Evolutionary conservation across 2,329 filamentous ascomycete species (phyloP), one percentile per base, ranked within the genome.

Genomic region (Ilyonectria sp.): DNA sequence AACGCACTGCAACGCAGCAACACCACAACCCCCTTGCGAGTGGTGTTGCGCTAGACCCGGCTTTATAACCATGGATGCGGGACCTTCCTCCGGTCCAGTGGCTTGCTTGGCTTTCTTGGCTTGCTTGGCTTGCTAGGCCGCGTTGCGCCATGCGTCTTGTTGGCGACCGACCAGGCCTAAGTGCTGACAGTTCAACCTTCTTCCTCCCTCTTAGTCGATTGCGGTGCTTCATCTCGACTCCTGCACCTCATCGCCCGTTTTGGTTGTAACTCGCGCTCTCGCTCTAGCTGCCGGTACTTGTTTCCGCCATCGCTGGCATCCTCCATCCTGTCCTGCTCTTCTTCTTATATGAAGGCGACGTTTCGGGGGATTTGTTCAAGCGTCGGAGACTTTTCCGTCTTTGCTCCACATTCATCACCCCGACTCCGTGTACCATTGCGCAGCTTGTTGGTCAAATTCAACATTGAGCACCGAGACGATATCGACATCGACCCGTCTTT

Each of bases 291-390:
- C 17, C 29, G 43, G 43, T 44, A n/a, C 21, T 43, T 33, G 50
- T 44, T 21, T 37, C 49, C 9, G 10, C 17, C 33, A 19, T 40
- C 21, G 52, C 21, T n/a, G 49, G 15, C 35, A 29, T 19, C 33
- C 6, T 33, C 10, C 35, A 29, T 19, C 33, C 6, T 33, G 44
- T 50, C 57, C 10, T 26, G n/a, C 49, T 47, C 23, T 35, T 35
- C 29, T 49, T 29, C 53, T 52, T 68, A 68, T 68, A 68, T 68
- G 50, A 65, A 68, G 52, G 46, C 60, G 57, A 15, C 40, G 23
- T 49, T 47, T 68, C 23, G 57, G 61, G 40, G 57, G 49, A 17
- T 35, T 67, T 52, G 60, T 19, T 52, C n/a, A 26, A 60, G 43
- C 44, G 52, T 46, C 66, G 61, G 66, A 68, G 57, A 65, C 57